Percentiles rank a stretch among this genome's conserved stretches.
These are phyloP conservation scores for Talaromyces liani DNA, from an alignment of 495 filamentous ascomycete species.

Conservation along the genomic window DNA sequence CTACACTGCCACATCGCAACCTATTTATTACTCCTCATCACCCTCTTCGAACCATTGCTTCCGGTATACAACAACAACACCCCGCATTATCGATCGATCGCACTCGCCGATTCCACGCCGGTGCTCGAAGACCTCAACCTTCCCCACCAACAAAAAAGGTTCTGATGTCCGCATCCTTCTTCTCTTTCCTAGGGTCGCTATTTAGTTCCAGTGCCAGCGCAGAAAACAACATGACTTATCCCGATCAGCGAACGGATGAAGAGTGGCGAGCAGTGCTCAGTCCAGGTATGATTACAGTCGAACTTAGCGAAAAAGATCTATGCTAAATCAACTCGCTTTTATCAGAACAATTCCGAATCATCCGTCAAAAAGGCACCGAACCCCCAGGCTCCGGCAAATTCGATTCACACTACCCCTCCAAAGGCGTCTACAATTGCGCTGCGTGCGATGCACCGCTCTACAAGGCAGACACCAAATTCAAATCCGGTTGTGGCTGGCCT, in stretches of 20 bases:
- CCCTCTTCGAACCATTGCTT: neutral
- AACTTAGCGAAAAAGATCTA: neutral
- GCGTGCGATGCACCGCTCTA: slow-evolving; percentile 86
- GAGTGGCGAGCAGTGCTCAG: slow-evolving; percentile 85
- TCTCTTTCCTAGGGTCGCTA: slow-evolving; percentile 73
- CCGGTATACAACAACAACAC: neutral
- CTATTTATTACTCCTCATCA: neutral
- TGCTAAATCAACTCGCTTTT: neutral
- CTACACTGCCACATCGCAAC: neutral
- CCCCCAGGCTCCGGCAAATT: slow-evolving; percentile 70
- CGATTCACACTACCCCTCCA: slow-evolving; percentile 70
- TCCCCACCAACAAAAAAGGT: slow-evolving; percentile 22
- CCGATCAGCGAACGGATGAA: slow-evolving; percentile 67
- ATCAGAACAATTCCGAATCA: slow-evolving; percentile 85
- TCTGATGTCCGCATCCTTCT: slow-evolving; percentile 55
- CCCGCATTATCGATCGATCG: neutral
- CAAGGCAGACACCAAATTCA: slow-evolving; percentile 86
- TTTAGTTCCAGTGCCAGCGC: slow-evolving; percentile 54
- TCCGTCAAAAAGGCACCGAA: slow-evolving; percentile 89
- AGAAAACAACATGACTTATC: slow-evolving; percentile 63
- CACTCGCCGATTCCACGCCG: slow-evolving; percentile 1
- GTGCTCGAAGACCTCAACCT: slow-evolving; percentile 11
- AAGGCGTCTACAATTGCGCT: slow-evolving; percentile 77
- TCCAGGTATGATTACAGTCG: slow-evolving; percentile 45
- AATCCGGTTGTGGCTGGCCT: slow-evolving; percentile 94